A percentile compares a stretch with the other conserved stretches of the same genome.
phyloP scores from a whole-genome alignment of 2,329 filamentous ascomycete genomes.

The Gaeumannomyces sp. region DNA sequence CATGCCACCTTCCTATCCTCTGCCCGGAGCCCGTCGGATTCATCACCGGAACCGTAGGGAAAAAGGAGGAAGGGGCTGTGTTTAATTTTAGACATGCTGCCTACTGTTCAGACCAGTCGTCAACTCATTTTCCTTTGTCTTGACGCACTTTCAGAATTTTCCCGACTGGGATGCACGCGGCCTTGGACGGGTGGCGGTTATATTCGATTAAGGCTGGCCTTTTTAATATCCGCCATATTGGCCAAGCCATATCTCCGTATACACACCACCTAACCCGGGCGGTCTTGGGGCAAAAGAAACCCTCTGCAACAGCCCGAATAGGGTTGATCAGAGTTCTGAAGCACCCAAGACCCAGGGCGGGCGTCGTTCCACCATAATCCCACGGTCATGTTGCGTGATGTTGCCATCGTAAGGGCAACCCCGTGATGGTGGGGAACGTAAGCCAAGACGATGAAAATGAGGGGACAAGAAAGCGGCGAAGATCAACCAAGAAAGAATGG shows the following conservation, averaged over 20 bases:
- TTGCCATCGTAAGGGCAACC: neutral
- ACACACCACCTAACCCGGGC: neutral
- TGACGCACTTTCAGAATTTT: neutral
- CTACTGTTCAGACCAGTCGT: too few species aligned
- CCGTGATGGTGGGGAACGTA: neutral
- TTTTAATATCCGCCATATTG: constrained; percentile 9
- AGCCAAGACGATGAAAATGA: neutral
- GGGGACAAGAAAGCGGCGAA: neutral
- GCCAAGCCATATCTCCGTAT: constrained; percentile 1
- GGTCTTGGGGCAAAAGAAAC: neutral
- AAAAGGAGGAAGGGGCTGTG: neutral
- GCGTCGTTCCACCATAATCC: neutral
- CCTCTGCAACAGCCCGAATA: neutral
- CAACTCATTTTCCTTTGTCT: neutral
- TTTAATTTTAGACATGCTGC: neutral
- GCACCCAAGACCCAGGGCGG: neutral
- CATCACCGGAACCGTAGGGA: too few species aligned
- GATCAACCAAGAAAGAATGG: neutral
- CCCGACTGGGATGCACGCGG: neutral
- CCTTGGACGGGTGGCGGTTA: neutral
- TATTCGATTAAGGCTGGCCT: neutral
- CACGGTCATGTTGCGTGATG: neutral
- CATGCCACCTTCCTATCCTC: neutral
- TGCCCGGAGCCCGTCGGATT: neutral
- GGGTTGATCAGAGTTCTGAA: neutral